Conservation (phyloP, 2,329 filamentous ascomycete species). For the Alternaria sp. region DNA sequence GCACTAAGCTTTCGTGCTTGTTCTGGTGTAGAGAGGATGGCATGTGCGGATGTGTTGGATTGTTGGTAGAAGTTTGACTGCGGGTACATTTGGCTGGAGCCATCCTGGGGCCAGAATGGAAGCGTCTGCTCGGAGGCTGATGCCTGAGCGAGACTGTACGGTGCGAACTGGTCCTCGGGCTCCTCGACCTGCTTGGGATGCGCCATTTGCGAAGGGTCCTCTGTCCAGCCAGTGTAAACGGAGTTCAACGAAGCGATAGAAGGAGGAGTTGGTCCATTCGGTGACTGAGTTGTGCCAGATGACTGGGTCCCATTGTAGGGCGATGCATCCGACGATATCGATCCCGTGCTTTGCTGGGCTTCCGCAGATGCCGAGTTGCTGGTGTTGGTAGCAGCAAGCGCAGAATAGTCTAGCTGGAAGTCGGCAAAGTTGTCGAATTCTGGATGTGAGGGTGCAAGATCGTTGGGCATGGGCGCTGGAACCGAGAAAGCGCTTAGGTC, state of each 20-base stretch:
- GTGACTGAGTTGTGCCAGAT: slow-evolving; percentile 42
- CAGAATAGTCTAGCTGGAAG: slow-evolving; percentile 37
- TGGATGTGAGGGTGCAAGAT: slow-evolving; percentile 33
- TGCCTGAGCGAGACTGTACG: slow-evolving; percentile 42
- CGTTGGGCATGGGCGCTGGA: slow-evolving; percentile 32
- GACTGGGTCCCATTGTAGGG: slow-evolving; percentile 49
- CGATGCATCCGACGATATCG: slow-evolving; percentile 46
- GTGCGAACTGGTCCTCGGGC: slow-evolving; percentile 41
- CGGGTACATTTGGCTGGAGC: slow-evolving; percentile 32
- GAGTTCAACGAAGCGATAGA: slow-evolving; percentile 50
- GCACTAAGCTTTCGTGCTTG: slow-evolving; percentile 43
- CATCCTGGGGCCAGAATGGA: slow-evolving; percentile 40
- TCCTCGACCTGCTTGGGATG: slow-evolving; percentile 39
- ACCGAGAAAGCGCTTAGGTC: slow-evolving; percentile 38
- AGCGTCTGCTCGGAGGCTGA: slow-evolving; percentile 45
- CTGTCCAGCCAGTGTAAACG: slow-evolving; percentile 50
- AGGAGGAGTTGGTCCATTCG: slow-evolving; percentile 41
- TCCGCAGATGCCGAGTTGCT: slow-evolving; percentile 36
- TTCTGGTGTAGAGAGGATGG: slow-evolving; percentile 46
- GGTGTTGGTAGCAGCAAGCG: slow-evolving; percentile 33
- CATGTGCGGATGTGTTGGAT: slow-evolving; percentile 47
- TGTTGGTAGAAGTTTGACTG: slow-evolving; percentile 49
- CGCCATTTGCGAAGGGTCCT: slow-evolving; percentile 36
- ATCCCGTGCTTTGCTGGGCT: slow-evolving; percentile 41
- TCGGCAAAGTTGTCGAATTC: slow-evolving; percentile 38